These are phyloP conservation scores for Mucor mucedo DNA, from an alignment of 371 early-diverging fungal genomes.

Conservation along the genomic window DNA sequence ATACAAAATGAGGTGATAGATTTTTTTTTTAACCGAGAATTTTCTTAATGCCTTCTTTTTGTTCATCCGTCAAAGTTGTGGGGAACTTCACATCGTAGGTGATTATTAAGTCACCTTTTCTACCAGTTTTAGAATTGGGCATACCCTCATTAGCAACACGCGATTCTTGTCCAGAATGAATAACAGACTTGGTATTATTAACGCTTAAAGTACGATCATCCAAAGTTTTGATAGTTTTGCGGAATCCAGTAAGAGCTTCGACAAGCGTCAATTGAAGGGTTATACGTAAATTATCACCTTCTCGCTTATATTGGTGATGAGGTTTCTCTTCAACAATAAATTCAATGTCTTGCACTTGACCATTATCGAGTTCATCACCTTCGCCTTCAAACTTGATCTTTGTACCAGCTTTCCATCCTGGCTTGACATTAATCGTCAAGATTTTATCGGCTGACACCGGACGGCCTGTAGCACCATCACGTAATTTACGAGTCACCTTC, in stretches of 20 bases:
- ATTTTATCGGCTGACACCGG: slow-evolving; percentile 76
- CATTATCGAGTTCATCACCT: slow-evolving; percentile 90
- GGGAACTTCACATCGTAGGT: slow-evolving; percentile 80
- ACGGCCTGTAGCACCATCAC: slow-evolving; percentile 55
- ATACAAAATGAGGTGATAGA: no score
- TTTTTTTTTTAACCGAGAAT: slow-evolving; percentile 20
- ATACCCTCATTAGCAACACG: slow-evolving; percentile 86
- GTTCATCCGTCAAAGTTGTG: slow-evolving; percentile 58
- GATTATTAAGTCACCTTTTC: slow-evolving; percentile 83
- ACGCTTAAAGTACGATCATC: slow-evolving; percentile 80
- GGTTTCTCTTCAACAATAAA: slow-evolving; percentile 96
- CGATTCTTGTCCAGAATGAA: slow-evolving; percentile 80
- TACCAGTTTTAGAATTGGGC: slow-evolving; percentile 89
- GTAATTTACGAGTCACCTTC: slow-evolving; percentile 86
- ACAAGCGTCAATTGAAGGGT: slow-evolving; percentile 70
- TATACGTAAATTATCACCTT: slow-evolving; percentile 86
- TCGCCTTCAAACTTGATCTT: slow-evolving; percentile 93
- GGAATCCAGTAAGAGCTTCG: slow-evolving; percentile 88
- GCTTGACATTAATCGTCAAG: slow-evolving; percentile 86
- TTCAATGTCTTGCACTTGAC: slow-evolving; percentile 87
- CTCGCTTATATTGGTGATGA: slow-evolving; percentile 84
- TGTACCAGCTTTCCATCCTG: slow-evolving; percentile 99
- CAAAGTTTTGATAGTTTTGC: slow-evolving; percentile 73
- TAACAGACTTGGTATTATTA: slow-evolving; percentile 59
- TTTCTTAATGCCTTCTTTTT: slow-evolving; percentile 59